phyloP scores from a whole-genome alignment of 345 rosid genomes.

The Nasturtium officinale region DNA sequence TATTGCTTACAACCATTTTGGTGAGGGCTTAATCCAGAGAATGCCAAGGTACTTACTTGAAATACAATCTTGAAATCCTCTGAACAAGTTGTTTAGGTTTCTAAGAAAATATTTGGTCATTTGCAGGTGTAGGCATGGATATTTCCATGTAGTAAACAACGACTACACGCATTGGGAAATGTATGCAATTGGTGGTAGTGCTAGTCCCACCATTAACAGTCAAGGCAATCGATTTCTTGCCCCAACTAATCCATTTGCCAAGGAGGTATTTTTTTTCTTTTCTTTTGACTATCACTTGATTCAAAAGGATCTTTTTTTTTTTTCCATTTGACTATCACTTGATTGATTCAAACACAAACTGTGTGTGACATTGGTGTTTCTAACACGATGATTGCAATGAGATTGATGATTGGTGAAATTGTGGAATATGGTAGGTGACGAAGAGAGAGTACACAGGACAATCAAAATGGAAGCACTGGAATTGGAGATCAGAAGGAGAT shows the following conservation, averaged over 20 bases:
- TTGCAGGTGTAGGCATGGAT: conserved; percentile 96
- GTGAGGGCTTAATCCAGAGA: conserved; percentile 97
- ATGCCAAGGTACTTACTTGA: conserved; percentile 75
- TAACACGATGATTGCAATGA: neutral
- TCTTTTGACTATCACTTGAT: neutral
- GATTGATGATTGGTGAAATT: conserved; percentile 13
- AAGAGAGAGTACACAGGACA: conserved; percentile 46
- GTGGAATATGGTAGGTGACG: conserved; percentile 47
- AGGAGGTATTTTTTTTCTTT: conserved; percentile 49
- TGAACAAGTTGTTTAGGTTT: neutral
- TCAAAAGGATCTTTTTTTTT: conserved; percentile 25
- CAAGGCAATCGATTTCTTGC: conserved; percentile 97
- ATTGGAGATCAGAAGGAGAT: conserved; percentile 74
- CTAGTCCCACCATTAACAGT: conserved; percentile 91
- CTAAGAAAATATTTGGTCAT: neutral
- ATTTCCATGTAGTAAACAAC: conserved; percentile 97
- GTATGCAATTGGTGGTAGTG: conserved; percentile 99
- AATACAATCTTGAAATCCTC: no score
- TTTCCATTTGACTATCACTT: neutral
- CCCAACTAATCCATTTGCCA: conserved; percentile 74
- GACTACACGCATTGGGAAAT: conserved; percentile 99
- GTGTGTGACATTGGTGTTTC: conserved; percentile 5
- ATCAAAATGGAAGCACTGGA: conserved; percentile 54
- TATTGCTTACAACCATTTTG: conserved; percentile 96
- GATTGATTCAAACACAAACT: neutral